Base-by-base conservation (phyloP, 1,284 basidiomycete species). In the Chiua sp. region DNA sequence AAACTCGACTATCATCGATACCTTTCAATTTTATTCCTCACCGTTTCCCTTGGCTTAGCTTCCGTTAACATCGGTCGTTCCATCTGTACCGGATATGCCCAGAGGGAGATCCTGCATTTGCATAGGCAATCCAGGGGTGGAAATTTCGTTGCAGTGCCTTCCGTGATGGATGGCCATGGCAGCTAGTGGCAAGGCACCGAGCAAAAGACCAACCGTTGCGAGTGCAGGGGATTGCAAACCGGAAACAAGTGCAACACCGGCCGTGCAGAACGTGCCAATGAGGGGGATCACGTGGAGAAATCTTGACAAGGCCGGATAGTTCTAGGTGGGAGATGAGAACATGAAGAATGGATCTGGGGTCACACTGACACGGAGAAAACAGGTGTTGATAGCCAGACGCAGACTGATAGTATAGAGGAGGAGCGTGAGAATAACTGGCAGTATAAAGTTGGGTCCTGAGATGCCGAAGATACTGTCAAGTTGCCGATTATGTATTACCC, bases 1-100 rank as follows among this genome's bases (percentile, higher is more conserved):
- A n/a, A n/a, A n/a, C 51, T 72, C 59, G 59, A 51, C 42, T 59
- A n/a, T 56, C 49, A 72, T 72, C 56, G 65, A 69, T 58, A n/a
- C n/a, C n/a, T n/a, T n/a, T n/a, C n/a, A n/a, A 16, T 51, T 55
- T 55, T 56, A 60, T 47, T 50, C 44, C 26, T 50, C 50, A 64
- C n/a, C n/a, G n/a, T n/a, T n/a, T n/a, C n/a, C n/a, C n/a, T n/a
- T 64, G 32, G 32, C 7, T 32, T 10, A 32, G 32, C 32, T 32
- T 32, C 32, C 35, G 35, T 35, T 35, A 5, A 12, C 35, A 35
- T 35, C 35, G 3, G 12, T 35, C 15, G 12, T 15, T 35, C 35
- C 35, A 4, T 3, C 13, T 12, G 3, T 12, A 35, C 35, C 35
- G 20, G 37, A 39, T 18, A n/a, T n/a, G n/a, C n/a, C n/a, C n/a